Conservation (phyloP, 805 yeast genomes). For the Ogataea corticis region DNA sequence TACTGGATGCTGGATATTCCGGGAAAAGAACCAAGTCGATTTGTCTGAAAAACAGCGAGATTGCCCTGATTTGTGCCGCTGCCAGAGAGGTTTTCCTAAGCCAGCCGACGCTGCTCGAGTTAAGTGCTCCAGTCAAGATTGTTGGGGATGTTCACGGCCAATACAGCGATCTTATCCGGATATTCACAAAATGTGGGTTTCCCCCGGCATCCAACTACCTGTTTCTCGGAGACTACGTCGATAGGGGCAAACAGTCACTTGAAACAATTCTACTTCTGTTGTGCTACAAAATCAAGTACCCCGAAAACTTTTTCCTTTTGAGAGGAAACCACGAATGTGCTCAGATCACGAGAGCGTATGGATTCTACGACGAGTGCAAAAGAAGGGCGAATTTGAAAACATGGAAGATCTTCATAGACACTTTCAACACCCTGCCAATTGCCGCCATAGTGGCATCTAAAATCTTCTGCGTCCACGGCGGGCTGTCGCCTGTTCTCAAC, state of each 20-base stretch:
- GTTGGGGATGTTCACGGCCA: constrained; percentile 98
- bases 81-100: constrained; percentile 87
- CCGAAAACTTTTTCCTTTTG: constrained; percentile 89
- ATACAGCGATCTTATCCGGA: constrained; percentile 84
- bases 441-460: constrained; percentile 96
- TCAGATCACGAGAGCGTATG: constrained; percentile 93
- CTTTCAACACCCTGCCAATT: constrained; percentile 91
- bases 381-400: constrained; percentile 88
- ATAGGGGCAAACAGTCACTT: constrained; percentile 93
- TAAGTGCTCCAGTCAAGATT: constrained; percentile 82
- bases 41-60: constrained; percentile 87
- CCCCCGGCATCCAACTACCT: constrained; percentile 93
- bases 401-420: constrained; percentile 92
- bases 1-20: constrained; percentile 93
- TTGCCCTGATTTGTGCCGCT: constrained; percentile 78
- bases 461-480: constrained; percentile 90
- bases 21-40: constrained; percentile 90
- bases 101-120: constrained; percentile 87
- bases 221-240: constrained; percentile 95
- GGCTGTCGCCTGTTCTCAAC: constrained; percentile 72
- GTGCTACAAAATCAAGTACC: constrained; percentile 94
- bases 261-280: constrained; percentile 86
- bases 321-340: constrained; percentile 99
- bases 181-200: constrained; percentile 94
- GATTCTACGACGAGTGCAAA: constrained; percentile 97